Conservation (phyloP, 1,284 basidiomycete genomes). For the Naganishia albida region DNA sequence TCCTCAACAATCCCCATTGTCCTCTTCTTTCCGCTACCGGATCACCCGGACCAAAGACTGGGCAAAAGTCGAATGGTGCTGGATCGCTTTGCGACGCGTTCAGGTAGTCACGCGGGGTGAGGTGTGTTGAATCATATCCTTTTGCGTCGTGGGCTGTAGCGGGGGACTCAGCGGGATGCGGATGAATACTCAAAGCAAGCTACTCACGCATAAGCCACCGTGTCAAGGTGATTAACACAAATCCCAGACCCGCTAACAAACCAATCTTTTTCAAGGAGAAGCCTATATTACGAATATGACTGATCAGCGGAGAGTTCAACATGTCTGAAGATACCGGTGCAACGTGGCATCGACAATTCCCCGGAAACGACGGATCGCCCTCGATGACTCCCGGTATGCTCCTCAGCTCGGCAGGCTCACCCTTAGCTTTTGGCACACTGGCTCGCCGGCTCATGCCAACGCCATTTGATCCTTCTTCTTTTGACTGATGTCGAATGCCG, state of each 20-base stretch:
- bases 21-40: conserved; percentile 75
- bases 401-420: not conserved
- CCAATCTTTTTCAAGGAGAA: conserved; percentile 25
- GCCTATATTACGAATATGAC: not conserved
- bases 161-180: not conserved
- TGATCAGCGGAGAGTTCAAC: not conserved
- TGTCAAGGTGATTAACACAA: conserved; percentile 28
- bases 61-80: conserved; percentile 87
- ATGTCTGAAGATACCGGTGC: too few species aligned
- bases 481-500: conserved; percentile 9
- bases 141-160: conserved; percentile 6
- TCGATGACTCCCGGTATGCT: not conserved
- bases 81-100: conserved; percentile 58
- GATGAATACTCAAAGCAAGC: not conserved
- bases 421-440: conserved; percentile 14
- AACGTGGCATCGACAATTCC: not conserved
- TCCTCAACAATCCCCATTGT: conserved; percentile 71
- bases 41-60: conserved; percentile 78
- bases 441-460: conserved; percentile 5
- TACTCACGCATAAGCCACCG: conserved; percentile 31
- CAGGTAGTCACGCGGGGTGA: conserved; percentile 55
- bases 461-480: conserved; percentile 16
- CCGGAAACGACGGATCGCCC: not conserved
- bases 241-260: conserved; percentile 22
- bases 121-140: conserved; percentile 29